These are phyloP conservation scores for Fusarium redolens DNA, from an alignment of 2,329 filamentous ascomycete species.

Conservation along the genomic window DNA sequence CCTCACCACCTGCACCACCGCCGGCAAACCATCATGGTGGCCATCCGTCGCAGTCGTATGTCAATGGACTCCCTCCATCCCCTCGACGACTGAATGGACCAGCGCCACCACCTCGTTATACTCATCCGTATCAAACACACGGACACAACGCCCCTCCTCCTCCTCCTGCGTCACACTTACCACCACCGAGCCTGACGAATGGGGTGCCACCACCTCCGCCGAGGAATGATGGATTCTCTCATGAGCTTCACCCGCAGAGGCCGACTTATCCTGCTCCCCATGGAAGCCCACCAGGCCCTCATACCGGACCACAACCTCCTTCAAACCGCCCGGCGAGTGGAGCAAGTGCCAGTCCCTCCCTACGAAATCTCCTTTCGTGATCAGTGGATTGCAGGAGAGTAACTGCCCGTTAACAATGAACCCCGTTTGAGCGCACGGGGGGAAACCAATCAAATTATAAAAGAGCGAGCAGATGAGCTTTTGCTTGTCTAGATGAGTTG, in stretches of 20 bases:
- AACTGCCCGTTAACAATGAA: background rate
- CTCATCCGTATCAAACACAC: slow-evolving; percentile 49
- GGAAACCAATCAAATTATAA: background rate
- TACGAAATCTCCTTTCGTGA: slow-evolving; percentile 78
- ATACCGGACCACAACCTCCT: slow-evolving; percentile 51
- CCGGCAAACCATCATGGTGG: slow-evolving; percentile 55
- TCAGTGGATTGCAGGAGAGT: background rate
- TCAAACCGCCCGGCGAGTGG: slow-evolving; percentile 64
- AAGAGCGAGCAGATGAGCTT: background rate
- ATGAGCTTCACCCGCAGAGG: slow-evolving; percentile 55
- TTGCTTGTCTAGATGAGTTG: background rate
- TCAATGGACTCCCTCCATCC: slow-evolving; percentile 61
- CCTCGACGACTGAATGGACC: slow-evolving; percentile 59
- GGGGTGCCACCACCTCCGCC: slow-evolving; percentile 44
- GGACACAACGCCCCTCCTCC: slow-evolving; percentile 39
- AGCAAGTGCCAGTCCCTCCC: slow-evolving; percentile 81
- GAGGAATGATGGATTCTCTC: slow-evolving; percentile 52
- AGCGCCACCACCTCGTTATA: slow-evolving; percentile 56
- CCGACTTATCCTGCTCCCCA: slow-evolving; percentile 57
- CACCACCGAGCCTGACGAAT: slow-evolving; percentile 50
- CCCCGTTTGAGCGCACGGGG: background rate
- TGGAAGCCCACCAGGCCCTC: slow-evolving; percentile 58
- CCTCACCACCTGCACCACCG: slow-evolving; percentile 56
- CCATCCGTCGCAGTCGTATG: slow-evolving; percentile 47
- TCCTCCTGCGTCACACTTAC: slow-evolving; percentile 34